Conservation (phyloP, 2,329 filamentous ascomycete species). For the Fusarium sp. region DNA sequence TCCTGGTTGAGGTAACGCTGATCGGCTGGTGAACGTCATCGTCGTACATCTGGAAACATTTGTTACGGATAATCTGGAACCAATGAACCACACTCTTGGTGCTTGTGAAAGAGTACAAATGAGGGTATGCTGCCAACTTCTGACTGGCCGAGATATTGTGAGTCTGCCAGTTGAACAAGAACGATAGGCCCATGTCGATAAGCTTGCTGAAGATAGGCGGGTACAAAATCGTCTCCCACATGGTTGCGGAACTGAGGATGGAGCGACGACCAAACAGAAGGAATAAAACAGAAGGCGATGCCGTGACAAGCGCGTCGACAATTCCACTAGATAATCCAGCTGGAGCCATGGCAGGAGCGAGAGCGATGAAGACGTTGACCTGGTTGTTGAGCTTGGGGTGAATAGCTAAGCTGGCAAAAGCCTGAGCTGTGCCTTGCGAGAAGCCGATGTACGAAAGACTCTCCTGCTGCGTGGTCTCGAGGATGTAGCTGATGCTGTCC, state of each 20-base stretch:
- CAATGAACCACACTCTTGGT: slow-evolving; percentile 98
- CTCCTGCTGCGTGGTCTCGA: slow-evolving; percentile 82
- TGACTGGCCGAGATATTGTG: slow-evolving; percentile 86
- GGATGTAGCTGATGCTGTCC: slow-evolving; percentile 90
- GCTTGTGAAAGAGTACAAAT: slow-evolving; percentile 95
- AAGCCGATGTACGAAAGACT: slow-evolving; percentile 97
- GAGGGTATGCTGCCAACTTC: slow-evolving; percentile 94
- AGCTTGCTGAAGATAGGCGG: slow-evolving; percentile 90
- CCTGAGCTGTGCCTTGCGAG: slow-evolving; percentile 95
- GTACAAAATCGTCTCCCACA: slow-evolving; percentile 97
- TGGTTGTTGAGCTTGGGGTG: slow-evolving; percentile 92
- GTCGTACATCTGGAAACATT: slow-evolving; percentile 98
- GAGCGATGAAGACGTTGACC: slow-evolving; percentile 93
- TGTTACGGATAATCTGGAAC: slow-evolving; percentile 99
- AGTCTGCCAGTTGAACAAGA: slow-evolving; percentile 91
- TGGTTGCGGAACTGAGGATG: slow-evolving; percentile 90
- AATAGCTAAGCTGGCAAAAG: slow-evolving; percentile 92
- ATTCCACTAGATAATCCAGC: slow-evolving; percentile 89
- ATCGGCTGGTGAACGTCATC: slow-evolving; percentile 88
- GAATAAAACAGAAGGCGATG: slow-evolving; percentile 91
- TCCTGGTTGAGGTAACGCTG: slow-evolving; percentile 74
- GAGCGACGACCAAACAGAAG: slow-evolving; percentile 91
- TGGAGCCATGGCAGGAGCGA: slow-evolving; percentile 96
- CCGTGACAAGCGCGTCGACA: slow-evolving; percentile 92
- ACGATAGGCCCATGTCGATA: slow-evolving; percentile 83